phyloP scores from a whole-genome alignment of 495 filamentous ascomycete genomes.

The Aspergillus asperescens region DNA sequence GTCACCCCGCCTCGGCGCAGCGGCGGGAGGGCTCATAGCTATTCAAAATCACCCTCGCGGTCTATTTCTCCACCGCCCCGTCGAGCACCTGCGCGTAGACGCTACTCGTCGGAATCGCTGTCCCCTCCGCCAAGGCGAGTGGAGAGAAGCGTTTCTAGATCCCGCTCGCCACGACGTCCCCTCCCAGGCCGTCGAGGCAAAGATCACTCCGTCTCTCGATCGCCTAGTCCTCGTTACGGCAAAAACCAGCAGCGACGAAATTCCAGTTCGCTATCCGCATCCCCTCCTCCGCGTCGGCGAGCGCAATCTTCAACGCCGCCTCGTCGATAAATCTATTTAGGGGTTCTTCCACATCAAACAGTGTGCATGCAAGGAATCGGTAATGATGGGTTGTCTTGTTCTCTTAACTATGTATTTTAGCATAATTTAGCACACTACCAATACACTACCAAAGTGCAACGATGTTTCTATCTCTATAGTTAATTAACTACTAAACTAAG shows the following conservation, averaged over 20 bases:
- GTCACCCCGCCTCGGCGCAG: constrained; percentile 30
- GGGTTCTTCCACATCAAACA: neutral
- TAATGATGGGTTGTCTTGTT: neutral
- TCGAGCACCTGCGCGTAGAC: constrained; percentile 15
- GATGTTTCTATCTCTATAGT: neutral
- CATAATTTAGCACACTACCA: neutral
- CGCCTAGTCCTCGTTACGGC: constrained; percentile 21
- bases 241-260: constrained; percentile 19
- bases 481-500: too few species aligned
- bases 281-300: constrained; percentile 16
- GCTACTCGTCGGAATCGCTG: constrained; percentile 24
- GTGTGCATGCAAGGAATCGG: neutral
- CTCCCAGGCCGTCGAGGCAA: constrained; percentile 12
- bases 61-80: constrained; percentile 33
- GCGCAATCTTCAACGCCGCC: constrained; percentile 24
- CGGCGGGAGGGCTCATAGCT: constrained; percentile 24
- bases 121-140: constrained; percentile 28
- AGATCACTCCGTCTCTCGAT: constrained; percentile 19
- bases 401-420: constrained; percentile 4
- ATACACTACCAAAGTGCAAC: neutral
- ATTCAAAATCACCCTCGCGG: constrained; percentile 31
- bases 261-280: constrained; percentile 23
- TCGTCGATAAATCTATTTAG: constrained; percentile 19
- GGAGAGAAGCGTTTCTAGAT: constrained; percentile 18
- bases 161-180: constrained; percentile 21